A percentile compares a stretch with the other conserved stretches of the same genome.
Evolutionary conservation across 108 stramenopile species (phyloP).

Genomic region (Nitzschia inconspicua): DNA sequence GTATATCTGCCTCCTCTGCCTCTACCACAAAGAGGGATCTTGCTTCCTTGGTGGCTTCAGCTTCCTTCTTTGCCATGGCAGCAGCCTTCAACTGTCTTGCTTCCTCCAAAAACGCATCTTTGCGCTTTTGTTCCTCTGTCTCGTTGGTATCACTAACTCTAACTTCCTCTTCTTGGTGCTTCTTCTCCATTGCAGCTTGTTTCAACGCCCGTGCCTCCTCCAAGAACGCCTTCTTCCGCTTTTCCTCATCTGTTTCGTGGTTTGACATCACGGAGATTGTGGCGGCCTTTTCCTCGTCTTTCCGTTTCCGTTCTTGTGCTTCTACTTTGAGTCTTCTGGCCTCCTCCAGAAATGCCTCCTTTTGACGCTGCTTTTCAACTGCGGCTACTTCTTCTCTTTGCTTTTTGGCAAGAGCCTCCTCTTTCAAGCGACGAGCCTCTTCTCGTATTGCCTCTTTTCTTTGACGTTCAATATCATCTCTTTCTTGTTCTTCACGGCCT

Average conservation of each 20-base stretch:
- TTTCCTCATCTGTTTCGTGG: neutral
- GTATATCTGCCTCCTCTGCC: neutral
- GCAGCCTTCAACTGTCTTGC: neutral
- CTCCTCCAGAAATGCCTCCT: neutral
- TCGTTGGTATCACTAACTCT: neutral
- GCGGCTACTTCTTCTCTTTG: neutral
- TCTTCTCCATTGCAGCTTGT: neutral
- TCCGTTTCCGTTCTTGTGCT: neutral
- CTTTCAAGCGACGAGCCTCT: neutral
- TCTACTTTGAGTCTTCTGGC: conserved; percentile 10
- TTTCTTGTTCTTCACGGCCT: neutral
- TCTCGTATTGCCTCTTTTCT: neutral
- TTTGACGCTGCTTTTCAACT: conserved; percentile 8
- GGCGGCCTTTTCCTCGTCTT: conserved; percentile 5
- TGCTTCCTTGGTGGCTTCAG: neutral
- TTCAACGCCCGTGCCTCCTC: conserved; percentile 6
- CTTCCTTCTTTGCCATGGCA: neutral
- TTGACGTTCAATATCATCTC: neutral
- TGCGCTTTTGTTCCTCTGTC: neutral
- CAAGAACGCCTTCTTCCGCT: conserved; percentile 5
- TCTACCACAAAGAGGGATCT: neutral
- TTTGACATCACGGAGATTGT: neutral
- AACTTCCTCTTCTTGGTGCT: neutral
- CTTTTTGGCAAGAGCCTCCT: neutral
- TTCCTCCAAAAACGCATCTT: neutral